These are phyloP conservation scores for Amanita jacksonii DNA, from an alignment of 768 basidiomycete species.

Conservation along the genomic window DNA sequence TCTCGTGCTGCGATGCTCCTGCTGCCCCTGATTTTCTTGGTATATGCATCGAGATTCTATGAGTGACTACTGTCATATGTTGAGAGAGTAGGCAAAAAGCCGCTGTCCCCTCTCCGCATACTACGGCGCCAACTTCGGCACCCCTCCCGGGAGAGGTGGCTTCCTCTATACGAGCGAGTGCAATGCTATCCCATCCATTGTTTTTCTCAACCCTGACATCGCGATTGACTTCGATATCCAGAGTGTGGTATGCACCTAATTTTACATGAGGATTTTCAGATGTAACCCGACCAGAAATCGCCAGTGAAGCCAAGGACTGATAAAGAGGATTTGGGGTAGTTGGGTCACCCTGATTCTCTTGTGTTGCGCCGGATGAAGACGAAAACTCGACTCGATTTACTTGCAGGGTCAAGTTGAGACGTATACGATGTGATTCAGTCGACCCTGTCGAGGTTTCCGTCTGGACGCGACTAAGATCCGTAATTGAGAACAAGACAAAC, in stretches of 20 bases:
- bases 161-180: slow-evolving; percentile 73
- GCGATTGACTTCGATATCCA: slow-evolving; percentile 87
- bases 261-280: slow-evolving; percentile 85
- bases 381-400: slow-evolving; percentile 79
- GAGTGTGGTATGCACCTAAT: slow-evolving; percentile 89
- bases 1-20: slow-evolving; percentile 82
- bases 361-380: slow-evolving; percentile 48
- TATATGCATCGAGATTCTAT: slow-evolving; percentile 81
- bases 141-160: slow-evolving; percentile 89
- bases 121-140: slow-evolving; percentile 92
- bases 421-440: slow-evolving; percentile 82
- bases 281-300: slow-evolving; percentile 80
- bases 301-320: slow-evolving; percentile 49
- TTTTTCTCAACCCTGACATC: slow-evolving; percentile 83
- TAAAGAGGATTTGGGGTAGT: slow-evolving; percentile 24
- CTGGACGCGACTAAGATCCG: slow-evolving; percentile 63
- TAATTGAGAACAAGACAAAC: not conserved
- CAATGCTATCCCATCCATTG: slow-evolving; percentile 90
- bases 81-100: slow-evolving; percentile 92
- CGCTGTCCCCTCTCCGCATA: slow-evolving; percentile 93
- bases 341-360: slow-evolving; percentile 28
- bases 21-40: slow-evolving; percentile 86
- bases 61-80: slow-evolving; percentile 91
- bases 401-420: slow-evolving; percentile 72
- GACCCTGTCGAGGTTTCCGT: slow-evolving; percentile 90